Conservation (phyloP, 495 filamentous ascomycete species). For the Hypoxylon subgilvum region DNA sequence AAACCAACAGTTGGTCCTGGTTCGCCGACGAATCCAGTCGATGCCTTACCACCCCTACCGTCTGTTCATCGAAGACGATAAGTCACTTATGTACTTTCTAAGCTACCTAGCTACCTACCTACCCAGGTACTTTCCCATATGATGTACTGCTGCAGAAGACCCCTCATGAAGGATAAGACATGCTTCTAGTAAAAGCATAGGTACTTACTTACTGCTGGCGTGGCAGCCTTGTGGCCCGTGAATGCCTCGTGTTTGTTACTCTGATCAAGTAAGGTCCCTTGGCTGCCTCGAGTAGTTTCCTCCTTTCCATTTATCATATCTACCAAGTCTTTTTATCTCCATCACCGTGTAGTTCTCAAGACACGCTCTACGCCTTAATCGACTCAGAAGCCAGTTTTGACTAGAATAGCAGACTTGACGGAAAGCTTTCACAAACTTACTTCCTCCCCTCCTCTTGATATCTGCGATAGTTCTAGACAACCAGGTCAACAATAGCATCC, state of each 20-base stretch:
- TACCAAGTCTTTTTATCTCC: not conserved
- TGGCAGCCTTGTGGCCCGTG: constrained; percentile 17
- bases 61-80: constrained; percentile 5
- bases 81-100: not conserved
- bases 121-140: not conserved
- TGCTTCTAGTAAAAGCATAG: not conserved
- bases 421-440: not conserved
- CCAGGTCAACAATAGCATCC: too few species aligned
- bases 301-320: not conserved
- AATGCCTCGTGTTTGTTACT: constrained; percentile 1
- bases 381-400: too few species aligned
- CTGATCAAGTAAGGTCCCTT: not conserved
- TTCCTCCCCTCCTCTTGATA: not conserved
- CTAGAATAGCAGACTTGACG: not conserved
- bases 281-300: constrained; percentile 3
- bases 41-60: constrained; percentile 1
- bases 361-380: too few species aligned
- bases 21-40: not conserved
- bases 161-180: not conserved
- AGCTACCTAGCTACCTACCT: not conserved
- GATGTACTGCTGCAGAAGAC: not conserved
- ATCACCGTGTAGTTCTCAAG: not conserved
- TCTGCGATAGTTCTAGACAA: not conserved
- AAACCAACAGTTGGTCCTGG: not conserved
- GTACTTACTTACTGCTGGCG: not conserved